Evolutionary conservation across 768 basidiomycete species (phyloP).

Genomic region (Boletales sp.): DNA sequence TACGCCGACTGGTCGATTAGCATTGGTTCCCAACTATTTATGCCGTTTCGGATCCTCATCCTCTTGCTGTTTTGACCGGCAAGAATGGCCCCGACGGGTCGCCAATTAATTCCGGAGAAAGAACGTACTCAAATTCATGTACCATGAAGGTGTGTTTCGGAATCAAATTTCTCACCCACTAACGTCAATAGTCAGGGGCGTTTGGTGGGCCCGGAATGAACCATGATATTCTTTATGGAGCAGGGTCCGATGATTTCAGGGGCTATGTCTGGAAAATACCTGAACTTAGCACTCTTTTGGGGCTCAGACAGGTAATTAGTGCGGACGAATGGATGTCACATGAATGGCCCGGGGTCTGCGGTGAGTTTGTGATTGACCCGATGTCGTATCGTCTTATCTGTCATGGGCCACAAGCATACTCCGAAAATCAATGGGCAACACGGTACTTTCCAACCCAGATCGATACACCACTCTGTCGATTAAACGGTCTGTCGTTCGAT

Average conservation of each 20-base stretch:
- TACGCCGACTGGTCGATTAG: slow-evolving; percentile 32
- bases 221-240: slow-evolving; percentile 57
- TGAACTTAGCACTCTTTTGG: slow-evolving; percentile 37
- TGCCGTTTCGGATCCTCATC: slow-evolving; percentile 59
- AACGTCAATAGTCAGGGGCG: slow-evolving; percentile 56
- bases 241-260: slow-evolving; percentile 83
- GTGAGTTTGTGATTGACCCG: slow-evolving; percentile 22
- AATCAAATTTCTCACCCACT: background rate
- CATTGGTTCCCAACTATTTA: slow-evolving; percentile 73
- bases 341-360: slow-evolving; percentile 28
- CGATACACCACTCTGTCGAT: slow-evolving; percentile 55
- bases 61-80: slow-evolving; percentile 67
- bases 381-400: slow-evolving; percentile 5
- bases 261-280: slow-evolving; percentile 80
- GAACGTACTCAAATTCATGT: slow-evolving; percentile 66
- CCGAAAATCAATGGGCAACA: slow-evolving; percentile 34
- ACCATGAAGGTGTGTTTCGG: slow-evolving; percentile 64
- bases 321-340: slow-evolving; percentile 42
- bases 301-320: slow-evolving; percentile 44
- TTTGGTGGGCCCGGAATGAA: slow-evolving; percentile 62
- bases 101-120: slow-evolving; percentile 40
- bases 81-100: slow-evolving; percentile 53
- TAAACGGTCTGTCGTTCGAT: slow-evolving; percentile 45
- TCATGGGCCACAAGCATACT: slow-evolving; percentile 39
- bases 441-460: slow-evolving; percentile 61